phyloP scores from a whole-genome alignment of 2,329 filamentous ascomycete genomes.

The Paracoccidioides lutzii region DNA sequence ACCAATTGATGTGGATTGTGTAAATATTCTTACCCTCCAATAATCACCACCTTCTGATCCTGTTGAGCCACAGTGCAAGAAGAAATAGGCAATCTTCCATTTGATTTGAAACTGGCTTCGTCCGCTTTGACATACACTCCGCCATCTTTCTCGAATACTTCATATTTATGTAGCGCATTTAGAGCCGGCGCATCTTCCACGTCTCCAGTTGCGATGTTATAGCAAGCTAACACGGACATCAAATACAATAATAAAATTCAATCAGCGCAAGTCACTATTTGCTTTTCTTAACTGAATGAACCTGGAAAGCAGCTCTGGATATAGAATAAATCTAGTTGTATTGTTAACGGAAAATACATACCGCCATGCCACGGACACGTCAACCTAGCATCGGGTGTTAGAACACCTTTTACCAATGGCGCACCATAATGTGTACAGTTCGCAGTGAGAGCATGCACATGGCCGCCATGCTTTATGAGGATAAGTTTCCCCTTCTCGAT shows the following conservation, averaged over 20 bases:
- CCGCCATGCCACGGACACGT: conserved; percentile 97
- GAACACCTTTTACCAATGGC: conserved; percentile 70
- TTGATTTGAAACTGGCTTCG: conserved; percentile 62
- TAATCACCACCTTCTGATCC: conserved; percentile 61
- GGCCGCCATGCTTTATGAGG: conserved; percentile 63
- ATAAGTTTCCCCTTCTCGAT: conserved; percentile 77
- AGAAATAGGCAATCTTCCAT: conserved; percentile 59
- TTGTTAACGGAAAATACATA: conserved; percentile 28
- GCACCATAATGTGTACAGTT: conserved; percentile 90
- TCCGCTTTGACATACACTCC: conserved; percentile 75
- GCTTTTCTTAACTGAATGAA: conserved; percentile 1
- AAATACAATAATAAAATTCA: not conserved
- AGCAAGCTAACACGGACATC: conserved; percentile 54
- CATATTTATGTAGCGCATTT: conserved; percentile 72
- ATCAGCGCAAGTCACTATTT: conserved; percentile 9
- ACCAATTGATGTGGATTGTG: not conserved
- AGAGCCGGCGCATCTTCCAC: conserved; percentile 90
- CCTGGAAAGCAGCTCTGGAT: not conserved
- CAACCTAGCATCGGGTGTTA: conserved; percentile 67
- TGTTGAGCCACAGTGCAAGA: conserved; percentile 49
- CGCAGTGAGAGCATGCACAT: conserved; percentile 65
- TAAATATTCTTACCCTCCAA: conserved; percentile 49
- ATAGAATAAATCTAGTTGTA: not conserved
- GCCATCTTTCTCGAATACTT: conserved; percentile 66
- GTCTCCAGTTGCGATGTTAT: conserved; percentile 77